Base-by-base conservation (phyloP, 768 basidiomycete genomes). In the Phanerodontia chrysosporium region DNA sequence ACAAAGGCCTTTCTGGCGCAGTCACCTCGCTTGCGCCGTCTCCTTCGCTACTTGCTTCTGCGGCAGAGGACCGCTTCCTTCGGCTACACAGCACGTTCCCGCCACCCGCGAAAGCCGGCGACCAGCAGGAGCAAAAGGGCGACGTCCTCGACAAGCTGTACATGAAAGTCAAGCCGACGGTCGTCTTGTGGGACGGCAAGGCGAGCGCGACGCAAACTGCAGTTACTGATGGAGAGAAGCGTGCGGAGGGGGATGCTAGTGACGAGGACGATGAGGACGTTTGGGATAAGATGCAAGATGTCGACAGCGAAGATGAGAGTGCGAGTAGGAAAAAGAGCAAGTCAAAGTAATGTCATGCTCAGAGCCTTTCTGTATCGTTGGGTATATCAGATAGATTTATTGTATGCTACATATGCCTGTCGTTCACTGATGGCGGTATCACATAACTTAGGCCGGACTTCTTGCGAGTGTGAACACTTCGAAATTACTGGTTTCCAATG, bases 1-100 rank as follows among this genome's bases (percentile, higher is more conserved):
- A 90, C 67, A 84, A 85, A 77, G 90, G 89, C 45, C 70, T 93
- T 57, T 80, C 90, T 1, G 91, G 89, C 25, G 80, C 89, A 24
- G 78, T 91, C 24, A 79, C 77, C 12, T 86, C 89, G 2, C 70
- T 90, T 29, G 82, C 89, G 1, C 70, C 80, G 10, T 78, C 84
- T 8, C 77, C 83, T 1, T 72, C 74, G 5, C 63, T 78, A 27
- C 66, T 93, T 39, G 83, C 79, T 1, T 90, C 90, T 0, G 76
- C 80, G 1, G 77, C 89, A 16, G 74, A 84, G 45, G 90, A 92
- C 69, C 83, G 88, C 44, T 91, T 82, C 71, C 72, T 82, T 22
- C 84, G 91, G 32, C 73, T 92, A 45, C 89, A 92, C 68, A 85
- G 80, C 63, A 79, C 80, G 3, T 77, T 76, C 57, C 70, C 83